phyloP scores from a whole-genome alignment of 2,329 filamentous ascomycete species.

The Ophiostoma pallidulum region DNA sequence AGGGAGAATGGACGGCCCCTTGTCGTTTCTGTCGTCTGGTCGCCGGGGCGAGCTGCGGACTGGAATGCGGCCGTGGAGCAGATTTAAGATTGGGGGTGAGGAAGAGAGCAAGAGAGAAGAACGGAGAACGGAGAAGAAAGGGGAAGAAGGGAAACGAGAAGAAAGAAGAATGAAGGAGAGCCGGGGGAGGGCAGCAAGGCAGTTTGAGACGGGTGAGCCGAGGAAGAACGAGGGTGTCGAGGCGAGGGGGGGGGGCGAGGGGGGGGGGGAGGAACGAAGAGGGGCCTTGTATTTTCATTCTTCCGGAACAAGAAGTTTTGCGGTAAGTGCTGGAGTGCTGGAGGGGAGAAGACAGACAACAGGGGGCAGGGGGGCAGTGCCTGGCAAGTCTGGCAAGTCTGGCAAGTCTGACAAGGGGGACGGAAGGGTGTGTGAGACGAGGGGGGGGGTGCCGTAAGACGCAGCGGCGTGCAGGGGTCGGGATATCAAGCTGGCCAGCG shows the following conservation, averaged over 20 bases:
- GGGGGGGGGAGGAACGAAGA: neutral
- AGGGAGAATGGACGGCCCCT: neutral
- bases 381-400: neutral
- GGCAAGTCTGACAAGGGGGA: neutral
- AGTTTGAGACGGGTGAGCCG: neutral
- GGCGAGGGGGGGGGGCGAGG: too few relatives aligned
- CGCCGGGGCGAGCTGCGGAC: neutral
- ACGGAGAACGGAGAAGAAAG: neutral
- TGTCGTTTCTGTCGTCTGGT: too few relatives aligned
- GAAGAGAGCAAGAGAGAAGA: neutral
- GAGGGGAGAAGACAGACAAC: neutral
- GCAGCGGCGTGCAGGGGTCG: too few relatives aligned
- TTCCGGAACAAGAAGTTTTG: slow-evolving; percentile 8
- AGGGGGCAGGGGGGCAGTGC: neutral
- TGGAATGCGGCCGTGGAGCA: too few relatives aligned
- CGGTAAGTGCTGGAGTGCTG: slow-evolving; percentile 4
- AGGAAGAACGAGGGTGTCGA: neutral
- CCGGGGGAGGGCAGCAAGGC: neutral
- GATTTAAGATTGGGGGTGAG: too few relatives aligned
- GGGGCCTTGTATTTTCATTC: slow-evolving; percentile 4
- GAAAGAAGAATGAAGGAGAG: neutral
- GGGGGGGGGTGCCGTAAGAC: neutral
- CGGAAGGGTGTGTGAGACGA: neutral
- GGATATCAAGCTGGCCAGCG: too few relatives aligned
- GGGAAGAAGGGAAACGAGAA: neutral